Conservation (phyloP, 2,329 filamentous ascomycete species). For the Venturia effusa region DNA sequence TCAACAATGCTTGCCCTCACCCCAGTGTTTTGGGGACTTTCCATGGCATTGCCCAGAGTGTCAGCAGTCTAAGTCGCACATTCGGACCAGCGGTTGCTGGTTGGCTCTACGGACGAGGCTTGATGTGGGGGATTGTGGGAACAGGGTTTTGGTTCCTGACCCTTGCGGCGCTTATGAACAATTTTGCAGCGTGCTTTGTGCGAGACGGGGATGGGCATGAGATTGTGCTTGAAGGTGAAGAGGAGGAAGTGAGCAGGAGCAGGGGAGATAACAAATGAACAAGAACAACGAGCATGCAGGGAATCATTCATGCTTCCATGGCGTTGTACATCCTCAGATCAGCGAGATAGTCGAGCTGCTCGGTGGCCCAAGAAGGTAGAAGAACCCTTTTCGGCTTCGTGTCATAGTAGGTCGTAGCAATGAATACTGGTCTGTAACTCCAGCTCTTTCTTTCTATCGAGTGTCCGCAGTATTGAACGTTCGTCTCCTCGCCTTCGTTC, state of each 20-base stretch:
- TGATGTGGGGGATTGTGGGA: conserved; percentile 47
- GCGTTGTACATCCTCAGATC: neutral
- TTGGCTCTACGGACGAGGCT: conserved; percentile 47
- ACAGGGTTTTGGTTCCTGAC: conserved; percentile 48
- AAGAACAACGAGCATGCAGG: neutral
- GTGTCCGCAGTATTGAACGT: no score
- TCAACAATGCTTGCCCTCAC: conserved; percentile 51
- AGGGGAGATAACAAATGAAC: neutral
- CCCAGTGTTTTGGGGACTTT: conserved; percentile 44
- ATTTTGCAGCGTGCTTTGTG: conserved; percentile 44
- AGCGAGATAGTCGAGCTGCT: neutral
- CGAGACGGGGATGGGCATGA: conserved; percentile 54
- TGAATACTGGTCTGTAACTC: no score
- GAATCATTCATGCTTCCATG: no score
- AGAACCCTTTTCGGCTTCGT: neutral
- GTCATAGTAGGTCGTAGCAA: no score
- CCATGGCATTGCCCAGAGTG: conserved; percentile 49
- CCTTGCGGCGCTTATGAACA: conserved; percentile 37
- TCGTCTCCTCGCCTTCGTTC: no score
- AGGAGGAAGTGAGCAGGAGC: conserved; percentile 32
- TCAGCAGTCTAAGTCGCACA: conserved; percentile 47
- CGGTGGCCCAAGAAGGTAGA: neutral
- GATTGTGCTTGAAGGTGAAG: conserved; percentile 51
- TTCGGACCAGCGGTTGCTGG: conserved; percentile 51
- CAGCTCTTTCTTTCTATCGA: no score